These are phyloP conservation scores for Dillenia suffruticosa DNA, from an alignment of 164 flowering plant species.

Conservation along the genomic window DNA sequence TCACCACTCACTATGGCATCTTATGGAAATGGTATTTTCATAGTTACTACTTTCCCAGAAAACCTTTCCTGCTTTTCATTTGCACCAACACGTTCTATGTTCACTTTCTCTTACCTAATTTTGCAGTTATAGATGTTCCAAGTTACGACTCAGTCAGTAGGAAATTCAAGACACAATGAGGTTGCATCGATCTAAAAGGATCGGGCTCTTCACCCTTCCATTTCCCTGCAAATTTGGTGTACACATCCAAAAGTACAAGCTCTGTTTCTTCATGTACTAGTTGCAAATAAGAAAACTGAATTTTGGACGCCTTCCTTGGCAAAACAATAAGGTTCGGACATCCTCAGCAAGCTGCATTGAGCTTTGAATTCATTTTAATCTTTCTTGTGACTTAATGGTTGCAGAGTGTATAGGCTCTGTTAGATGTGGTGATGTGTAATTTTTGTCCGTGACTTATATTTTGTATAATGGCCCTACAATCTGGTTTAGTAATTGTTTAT, in stretches of 20 bases:
- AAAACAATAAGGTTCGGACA: too few relatives aligned
- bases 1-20: constrained; percentile 85
- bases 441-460: too few relatives aligned
- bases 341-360: background rate
- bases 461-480: too few relatives aligned
- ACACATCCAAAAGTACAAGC: too few relatives aligned
- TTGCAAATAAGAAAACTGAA: too few relatives aligned
- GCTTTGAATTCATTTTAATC: too few relatives aligned
- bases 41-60: background rate
- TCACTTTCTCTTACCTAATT: constrained; percentile 2
- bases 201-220: background rate
- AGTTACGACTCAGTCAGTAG: constrained; percentile 57
- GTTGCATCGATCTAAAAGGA: background rate
- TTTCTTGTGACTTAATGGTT: too few relatives aligned
- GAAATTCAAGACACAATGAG: constrained; percentile 39
- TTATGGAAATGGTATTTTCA: constrained; percentile 59
- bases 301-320: too few relatives aligned
- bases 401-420: too few relatives aligned
- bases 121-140: constrained; percentile 57
- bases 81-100: background rate
- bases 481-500: too few relatives aligned
- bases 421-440: too few relatives aligned
- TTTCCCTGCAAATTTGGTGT: background rate
- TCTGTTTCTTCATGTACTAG: too few relatives aligned
- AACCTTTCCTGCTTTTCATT: background rate